Percentiles rank a stretch among this genome's conserved stretches.
phyloP scores from a whole-genome alignment of 805 yeast species.

The Kodamaea laetipori region DNA sequence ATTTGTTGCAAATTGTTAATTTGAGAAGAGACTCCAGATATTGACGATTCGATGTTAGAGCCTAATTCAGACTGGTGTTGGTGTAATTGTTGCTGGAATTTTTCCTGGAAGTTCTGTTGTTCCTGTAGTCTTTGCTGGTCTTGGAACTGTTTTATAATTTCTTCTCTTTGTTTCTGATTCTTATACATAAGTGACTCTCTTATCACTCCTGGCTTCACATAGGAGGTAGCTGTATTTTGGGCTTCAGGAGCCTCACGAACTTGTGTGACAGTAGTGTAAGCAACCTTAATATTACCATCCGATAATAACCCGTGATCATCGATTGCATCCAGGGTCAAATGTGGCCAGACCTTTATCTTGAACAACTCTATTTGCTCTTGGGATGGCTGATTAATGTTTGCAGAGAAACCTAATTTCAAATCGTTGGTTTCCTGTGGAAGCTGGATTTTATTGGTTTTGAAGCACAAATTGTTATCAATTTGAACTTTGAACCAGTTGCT shows the following conservation, averaged over 20 bases:
- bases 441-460: constrained; percentile 58
- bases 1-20: neutral
- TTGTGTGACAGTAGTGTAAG: constrained; percentile 21
- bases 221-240: constrained; percentile 5
- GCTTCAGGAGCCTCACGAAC: constrained; percentile 3
- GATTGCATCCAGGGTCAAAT: constrained; percentile 54
- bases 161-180: constrained; percentile 27
- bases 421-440: constrained; percentile 40
- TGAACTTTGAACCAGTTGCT: constrained; percentile 60
- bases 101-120: neutral
- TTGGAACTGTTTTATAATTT: constrained; percentile 13
- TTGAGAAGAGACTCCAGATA: constrained; percentile 1
- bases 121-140: constrained; percentile 1
- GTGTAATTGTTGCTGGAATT: constrained; percentile 8
- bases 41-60: neutral
- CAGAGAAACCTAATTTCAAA: constrained; percentile 57
- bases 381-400: constrained; percentile 38
- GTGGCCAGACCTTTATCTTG: constrained; percentile 56
- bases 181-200: constrained; percentile 44
- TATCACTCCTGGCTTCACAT: constrained; percentile 21
- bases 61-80: constrained; percentile 7
- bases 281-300: constrained; percentile 44
- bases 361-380: constrained; percentile 66
- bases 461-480: constrained; percentile 68
- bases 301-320: constrained; percentile 57